These are phyloP conservation scores for Candida chauliodis DNA, from an alignment of 805 yeast species.

Conservation along the genomic window DNA sequence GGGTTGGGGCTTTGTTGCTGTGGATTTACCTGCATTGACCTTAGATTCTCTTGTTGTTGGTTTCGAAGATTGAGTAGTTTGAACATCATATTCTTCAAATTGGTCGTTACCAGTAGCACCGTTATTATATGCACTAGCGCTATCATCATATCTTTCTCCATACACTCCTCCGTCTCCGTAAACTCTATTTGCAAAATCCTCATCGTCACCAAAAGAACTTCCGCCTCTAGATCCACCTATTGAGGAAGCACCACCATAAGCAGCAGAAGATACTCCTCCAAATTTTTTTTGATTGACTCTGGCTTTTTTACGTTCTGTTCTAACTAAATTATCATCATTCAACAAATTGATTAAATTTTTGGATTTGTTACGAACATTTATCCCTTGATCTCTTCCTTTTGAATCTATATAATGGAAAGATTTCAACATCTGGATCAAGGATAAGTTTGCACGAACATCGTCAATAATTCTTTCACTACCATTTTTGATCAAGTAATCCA, in stretches of 20 bases:
- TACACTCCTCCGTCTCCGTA: slow-evolving; percentile 72
- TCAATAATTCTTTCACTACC: slow-evolving; percentile 95
- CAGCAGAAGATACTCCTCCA: slow-evolving; percentile 64
- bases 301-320: slow-evolving; percentile 89
- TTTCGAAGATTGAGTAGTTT: slow-evolving; percentile 20
- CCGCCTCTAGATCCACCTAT: slow-evolving; percentile 16
- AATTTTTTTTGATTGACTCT: slow-evolving; percentile 79
- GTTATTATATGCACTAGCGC: slow-evolving; percentile 41
- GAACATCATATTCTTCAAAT: slow-evolving; percentile 64
- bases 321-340: slow-evolving; percentile 69
- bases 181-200: slow-evolving; percentile 50
- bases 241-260: slow-evolving; percentile 49
- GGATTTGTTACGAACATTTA: slow-evolving; percentile 89
- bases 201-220: slow-evolving; percentile 31
- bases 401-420: slow-evolving; percentile 92
- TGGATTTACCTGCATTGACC: slow-evolving; percentile 25
- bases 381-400: slow-evolving; percentile 93
- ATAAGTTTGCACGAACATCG: slow-evolving; percentile 81
- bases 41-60: slow-evolving; percentile 37
- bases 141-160: slow-evolving; percentile 63
- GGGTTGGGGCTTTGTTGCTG: slow-evolving; percentile 23
- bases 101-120: slow-evolving; percentile 34
- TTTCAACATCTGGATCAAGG: slow-evolving; percentile 80
- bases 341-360: slow-evolving; percentile 68
- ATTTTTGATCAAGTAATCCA: slow-evolving; percentile 86